Percentiles rank a stretch among this genome's conserved stretches.
Evolutionary conservation across 495 filamentous ascomycete genomes (phyloP).

Genomic region (Neurospora sp.): DNA sequence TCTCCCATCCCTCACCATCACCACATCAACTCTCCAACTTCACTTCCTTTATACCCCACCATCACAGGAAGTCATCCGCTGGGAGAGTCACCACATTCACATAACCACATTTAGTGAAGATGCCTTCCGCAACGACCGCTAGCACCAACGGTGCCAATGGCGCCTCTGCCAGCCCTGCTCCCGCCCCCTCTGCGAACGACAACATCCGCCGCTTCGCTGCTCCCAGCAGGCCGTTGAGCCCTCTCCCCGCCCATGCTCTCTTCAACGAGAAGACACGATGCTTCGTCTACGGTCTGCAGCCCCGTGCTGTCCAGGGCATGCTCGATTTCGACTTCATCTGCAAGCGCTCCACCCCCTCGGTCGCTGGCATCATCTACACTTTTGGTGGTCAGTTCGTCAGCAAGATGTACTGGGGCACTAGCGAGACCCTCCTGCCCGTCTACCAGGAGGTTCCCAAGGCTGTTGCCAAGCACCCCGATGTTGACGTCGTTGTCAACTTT

Average conservation of each 20-base stretch:
- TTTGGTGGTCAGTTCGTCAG: constrained; percentile 99
- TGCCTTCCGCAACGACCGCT: constrained; percentile 34
- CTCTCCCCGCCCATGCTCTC: constrained; percentile 69
- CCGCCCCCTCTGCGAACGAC: constrained; percentile 72
- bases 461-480: constrained; percentile 92
- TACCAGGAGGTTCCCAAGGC: constrained; percentile 94
- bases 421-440: constrained; percentile 95
- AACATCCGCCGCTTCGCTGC: constrained; percentile 95
- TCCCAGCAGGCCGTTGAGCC: constrained; percentile 85
- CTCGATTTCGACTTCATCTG: constrained; percentile 99
- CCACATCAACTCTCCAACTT: neutral
- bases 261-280: constrained; percentile 99
- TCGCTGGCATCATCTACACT: constrained; percentile 99
- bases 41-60: constrained; percentile 2
- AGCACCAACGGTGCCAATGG: constrained; percentile 29
- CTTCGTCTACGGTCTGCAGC: constrained; percentile 98
- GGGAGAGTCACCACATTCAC: constrained; percentile 2
- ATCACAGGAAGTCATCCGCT: constrained; percentile 6
- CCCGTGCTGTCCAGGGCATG: constrained; percentile 97
- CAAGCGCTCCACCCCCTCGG: constrained; percentile 92
- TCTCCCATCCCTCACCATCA: neutral
- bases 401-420: constrained; percentile 99
- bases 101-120: constrained; percentile 16
- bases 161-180: constrained; percentile 4
- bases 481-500: constrained; percentile 98